Base-by-base conservation (phyloP, 129 eudicot species). In the Centaurea solstitialis region DNA sequence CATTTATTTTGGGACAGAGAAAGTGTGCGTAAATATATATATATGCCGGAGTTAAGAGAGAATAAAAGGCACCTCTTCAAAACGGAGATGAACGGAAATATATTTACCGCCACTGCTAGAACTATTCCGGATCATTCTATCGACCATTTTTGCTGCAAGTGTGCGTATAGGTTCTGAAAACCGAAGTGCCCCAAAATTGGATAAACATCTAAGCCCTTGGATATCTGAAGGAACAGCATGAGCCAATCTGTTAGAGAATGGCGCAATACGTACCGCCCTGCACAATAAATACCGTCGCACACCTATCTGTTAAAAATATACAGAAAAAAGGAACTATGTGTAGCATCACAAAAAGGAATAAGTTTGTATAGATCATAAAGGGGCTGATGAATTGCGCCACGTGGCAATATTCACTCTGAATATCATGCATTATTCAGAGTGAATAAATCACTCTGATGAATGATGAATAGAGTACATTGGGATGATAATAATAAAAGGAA, bases 261-360 rank as follows among this genome's bases (percentile, higher is more conserved):
- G 99, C 11, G 99, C 99, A 81, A 96, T 87, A 43, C 99, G 93
- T 73, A 96, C 99, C 68, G 98, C 99, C 92, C 99, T 96, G 93
- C 85, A 79, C 65, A 74, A 84, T 87, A 26, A 73, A 79, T 23
- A 41, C 22, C 57, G 69, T 40, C 70, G 30, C 71, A 68, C 24
- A 65, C 21, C 67, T 57, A 72, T 59, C 53, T 18, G 37, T 57
- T 50, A 83, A 78, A 78, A 17, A 78, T 38, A 37, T 9, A 75
- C 3, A 12, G 24, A 70, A 70, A 33, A 4, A 41, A 73, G 21
- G 59, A 50, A 50, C 17, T 5, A 4, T 17, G 62, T 50, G 62
- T 17, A 50, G 62, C 62, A 50, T 50, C 21, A 50, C 17, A 15
- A 50, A 17, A 15, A 50, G 21, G 62, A 50, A 50, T 50, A 50